Base-by-base conservation (phyloP, 257 asterid genomes). In the Przewalskia tangutica region DNA sequence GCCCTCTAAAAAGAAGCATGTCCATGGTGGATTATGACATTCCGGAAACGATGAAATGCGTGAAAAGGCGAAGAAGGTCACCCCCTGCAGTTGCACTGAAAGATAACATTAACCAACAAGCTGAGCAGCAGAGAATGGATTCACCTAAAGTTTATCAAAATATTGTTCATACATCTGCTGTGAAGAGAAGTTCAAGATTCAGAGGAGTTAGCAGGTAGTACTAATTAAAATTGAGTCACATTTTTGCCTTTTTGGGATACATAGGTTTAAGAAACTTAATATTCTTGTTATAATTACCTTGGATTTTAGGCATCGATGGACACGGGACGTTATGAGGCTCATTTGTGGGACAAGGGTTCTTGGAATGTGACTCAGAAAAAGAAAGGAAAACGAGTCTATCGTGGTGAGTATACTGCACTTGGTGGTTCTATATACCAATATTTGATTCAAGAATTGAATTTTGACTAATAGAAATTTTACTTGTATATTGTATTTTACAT, bases 371-470 rank as follows among this genome's bases (percentile, higher is more conserved):
- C 97, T 23, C 97, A 91, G 85, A 93, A 89, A 73, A 93, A 93
- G 93, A 93, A 93, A 83, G 97, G 95, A 67, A 93, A 93, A 86
- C 97, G 92, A 90, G 97, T 92, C 60, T 93, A 92, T 86, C 95
- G 92, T 80, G 97, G 97, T 93, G 84, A 89, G 97, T 83, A 97
- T 84, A 56, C 70, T 42, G 76, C 11, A 66, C 13, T 23, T 23
- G 23, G 12, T 16, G 51, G 48, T 55, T 17, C 42, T 50, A 18
- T n/a, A 46, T 18, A 20, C 42, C 42, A 46, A 46, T 71, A 20
- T 50, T 75, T 48, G 60, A 14, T 75, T 48, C 79, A 75, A 75
- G 79, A 75, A 75, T 75, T 13, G 60, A 23, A 55, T 17, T 70
- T 50, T 34, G 51, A 16, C 34, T 20, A 44, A 63, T 13, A 40